Conservation (phyloP, 1,284 basidiomycete species). For the Puccinia hordei region DNA sequence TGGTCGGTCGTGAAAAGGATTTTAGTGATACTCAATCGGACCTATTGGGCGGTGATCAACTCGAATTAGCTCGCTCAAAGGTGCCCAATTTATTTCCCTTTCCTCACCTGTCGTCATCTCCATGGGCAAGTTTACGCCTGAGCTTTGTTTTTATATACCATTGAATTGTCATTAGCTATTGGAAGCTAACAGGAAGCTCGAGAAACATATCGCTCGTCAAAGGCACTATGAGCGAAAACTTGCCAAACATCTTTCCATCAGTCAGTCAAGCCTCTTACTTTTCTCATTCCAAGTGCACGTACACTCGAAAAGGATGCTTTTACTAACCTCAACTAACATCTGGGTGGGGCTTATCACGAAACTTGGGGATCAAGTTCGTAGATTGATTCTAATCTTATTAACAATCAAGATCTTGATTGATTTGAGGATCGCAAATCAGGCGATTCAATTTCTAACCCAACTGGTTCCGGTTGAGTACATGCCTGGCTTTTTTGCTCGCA, state of each 20-base stretch:
- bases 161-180: not conserved
- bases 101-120: not conserved
- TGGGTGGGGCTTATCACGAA: not conserved
- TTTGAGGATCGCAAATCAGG: conserved; percentile 3
- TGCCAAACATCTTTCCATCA: not conserved
- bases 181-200: conserved; percentile 2
- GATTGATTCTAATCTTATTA: conserved; percentile 27
- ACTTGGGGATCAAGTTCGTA: not conserved
- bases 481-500: not conserved
- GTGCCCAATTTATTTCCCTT: not conserved
- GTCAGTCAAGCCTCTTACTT: not conserved
- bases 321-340: not conserved
- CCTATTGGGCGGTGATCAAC: conserved; percentile 25
- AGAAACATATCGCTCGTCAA: conserved; percentile 22
- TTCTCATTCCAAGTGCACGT: not conserved
- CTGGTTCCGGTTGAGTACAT: not conserved
- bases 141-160: not conserved
- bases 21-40: conserved; percentile 24
- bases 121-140: not conserved
- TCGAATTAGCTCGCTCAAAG: conserved; percentile 30
- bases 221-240: conserved; percentile 14
- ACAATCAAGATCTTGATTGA: conserved; percentile 32
- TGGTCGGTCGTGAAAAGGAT: conserved; percentile 6
- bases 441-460: not conserved
- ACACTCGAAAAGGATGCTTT: not conserved